Evolutionary conservation across 2,329 filamentous ascomycete genomes (phyloP).

Genomic region (Ceratocystiopsis brevicomis): DNA sequence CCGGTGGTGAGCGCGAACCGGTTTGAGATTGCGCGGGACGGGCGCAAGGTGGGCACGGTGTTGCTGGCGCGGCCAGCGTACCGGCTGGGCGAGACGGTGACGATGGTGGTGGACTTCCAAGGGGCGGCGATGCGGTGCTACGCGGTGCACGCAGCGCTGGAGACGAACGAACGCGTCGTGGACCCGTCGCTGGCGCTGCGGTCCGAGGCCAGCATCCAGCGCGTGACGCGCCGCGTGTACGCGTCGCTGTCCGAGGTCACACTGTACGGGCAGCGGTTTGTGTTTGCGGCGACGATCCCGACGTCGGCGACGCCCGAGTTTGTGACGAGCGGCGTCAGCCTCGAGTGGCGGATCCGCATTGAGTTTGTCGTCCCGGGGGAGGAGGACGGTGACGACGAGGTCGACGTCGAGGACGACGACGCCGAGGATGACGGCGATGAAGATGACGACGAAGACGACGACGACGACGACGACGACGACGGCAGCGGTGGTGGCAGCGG

Average conservation of each 20-base stretch:
- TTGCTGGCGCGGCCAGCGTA: slow-evolving; percentile 79
- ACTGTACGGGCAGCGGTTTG: slow-evolving; percentile 58
- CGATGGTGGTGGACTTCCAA: slow-evolving; percentile 67
- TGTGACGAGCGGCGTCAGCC: slow-evolving; percentile 67
- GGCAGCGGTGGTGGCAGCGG: not conserved
- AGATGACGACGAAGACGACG: slow-evolving; percentile 1
- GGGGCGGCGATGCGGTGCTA: slow-evolving; percentile 66
- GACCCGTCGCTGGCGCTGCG: slow-evolving; percentile 64
- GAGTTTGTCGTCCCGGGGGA: slow-evolving; percentile 66
- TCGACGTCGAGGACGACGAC: slow-evolving; percentile 14
- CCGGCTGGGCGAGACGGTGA: slow-evolving; percentile 72
- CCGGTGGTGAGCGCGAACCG: slow-evolving; percentile 65
- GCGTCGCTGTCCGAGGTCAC: slow-evolving; percentile 64
- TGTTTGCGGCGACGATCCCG: slow-evolving; percentile 72
- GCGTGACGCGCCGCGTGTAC: slow-evolving; percentile 70
- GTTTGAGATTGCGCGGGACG: slow-evolving; percentile 86
- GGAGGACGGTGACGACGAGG: slow-evolving; percentile 8
- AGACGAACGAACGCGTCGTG: slow-evolving; percentile 73
- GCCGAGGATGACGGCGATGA: slow-evolving; percentile 4
- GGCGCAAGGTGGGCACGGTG: slow-evolving; percentile 77
- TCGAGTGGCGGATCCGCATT: slow-evolving; percentile 77
- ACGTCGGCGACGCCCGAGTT: slow-evolving; percentile 75
- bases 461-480: not conserved
- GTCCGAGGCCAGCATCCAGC: slow-evolving; percentile 66
- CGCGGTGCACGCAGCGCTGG: slow-evolving; percentile 64